Base-by-base conservation (phyloP, 345 rosid genomes). In the Aurinia saxatilis region DNA sequence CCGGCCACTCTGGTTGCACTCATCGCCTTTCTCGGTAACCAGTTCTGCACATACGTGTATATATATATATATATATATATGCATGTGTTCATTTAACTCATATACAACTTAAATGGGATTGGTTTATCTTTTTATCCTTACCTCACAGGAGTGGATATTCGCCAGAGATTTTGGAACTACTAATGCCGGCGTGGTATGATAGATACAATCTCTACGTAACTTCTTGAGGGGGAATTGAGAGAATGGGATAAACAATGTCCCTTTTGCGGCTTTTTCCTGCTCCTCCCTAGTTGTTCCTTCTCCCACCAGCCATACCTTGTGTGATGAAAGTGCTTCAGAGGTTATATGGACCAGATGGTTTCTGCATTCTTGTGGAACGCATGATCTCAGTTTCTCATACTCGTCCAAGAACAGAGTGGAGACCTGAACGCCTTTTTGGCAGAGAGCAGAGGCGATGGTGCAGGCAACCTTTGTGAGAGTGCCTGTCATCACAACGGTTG, bases 81-180 rank as follows among this genome's bases (percentile, higher is more conserved):
- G 41, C 11, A 27, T 50, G 27, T 14, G 34, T 33, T 52, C 25
- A 18, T 59, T 50, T 15, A 39, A 19, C 25, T 21, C 2, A 4
- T 21, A 21, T 21, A 21, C 4, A 21, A 21, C 25, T 21, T 21
- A 21, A 21, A 21, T n/a, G n/a, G n/a, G n/a, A n/a, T n/a, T n/a
- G n/a, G n/a, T n/a, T n/a, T 21, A 21, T 1, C 2, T 21, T 21
- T 21, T 21, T 21, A 7, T 30, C 37, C 27, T 38, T 18, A 87
- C 95, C 82, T 87, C 95, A 69, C 91, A 87, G 5, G 82, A 76
- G 52, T 84, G 68, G 53, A 82, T 10, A 60, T 86, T 86, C 16
- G 50, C 55, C 16, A 87, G 35, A 42, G 95, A 71, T 6, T 50
- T 47, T 14, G 95, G 95, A 60, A 68, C 33, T 6, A 61, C 10